Conservation (phyloP, 257 asterid species). For the Fraxinus americana region DNA sequence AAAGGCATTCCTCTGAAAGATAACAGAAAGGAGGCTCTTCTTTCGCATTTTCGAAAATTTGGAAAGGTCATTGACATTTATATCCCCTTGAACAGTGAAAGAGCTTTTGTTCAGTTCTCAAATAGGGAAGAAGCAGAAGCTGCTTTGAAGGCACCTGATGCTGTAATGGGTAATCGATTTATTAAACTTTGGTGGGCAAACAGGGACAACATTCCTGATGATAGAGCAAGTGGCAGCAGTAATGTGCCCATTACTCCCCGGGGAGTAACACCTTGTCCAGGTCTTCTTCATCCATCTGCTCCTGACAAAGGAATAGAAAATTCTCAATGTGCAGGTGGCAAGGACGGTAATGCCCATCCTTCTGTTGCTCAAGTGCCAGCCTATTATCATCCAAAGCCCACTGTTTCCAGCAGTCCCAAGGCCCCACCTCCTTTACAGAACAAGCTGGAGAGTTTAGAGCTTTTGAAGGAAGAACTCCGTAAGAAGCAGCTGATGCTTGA, state of each 20-base stretch:
- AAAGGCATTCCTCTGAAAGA: constrained; percentile 80
- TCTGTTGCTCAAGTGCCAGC: constrained; percentile 40
- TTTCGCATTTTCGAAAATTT: constrained; percentile 87
- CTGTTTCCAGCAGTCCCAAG: constrained; percentile 51
- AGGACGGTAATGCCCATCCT: constrained; percentile 39
- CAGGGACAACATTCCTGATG: constrained; percentile 78
- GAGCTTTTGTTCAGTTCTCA: constrained; percentile 91
- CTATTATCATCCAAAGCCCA: constrained; percentile 48
- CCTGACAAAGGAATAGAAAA: constrained; percentile 55
- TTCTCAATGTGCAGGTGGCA: constrained; percentile 41
- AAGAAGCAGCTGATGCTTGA: constrained; percentile 98
- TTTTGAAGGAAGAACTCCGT: constrained; percentile 89
- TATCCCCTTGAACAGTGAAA: constrained; percentile 66
- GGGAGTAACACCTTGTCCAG: constrained; percentile 32
- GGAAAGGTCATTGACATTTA: constrained; percentile 84
- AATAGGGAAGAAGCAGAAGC: constrained; percentile 94
- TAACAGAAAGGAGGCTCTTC: constrained; percentile 85
- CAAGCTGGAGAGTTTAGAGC: constrained; percentile 81
- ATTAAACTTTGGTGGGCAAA: constrained; percentile 98
- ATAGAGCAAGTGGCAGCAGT: constrained; percentile 46
- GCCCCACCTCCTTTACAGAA: constrained; percentile 64
- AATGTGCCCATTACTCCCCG: constrained; percentile 33
- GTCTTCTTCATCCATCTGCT: constrained; percentile 39
- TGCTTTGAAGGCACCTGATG: constrained; percentile 93
- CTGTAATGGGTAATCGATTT: constrained; percentile 97